Evolutionary conservation across 208 protist genomes (phyloP), one percentile per base, ranked within the genome.

Genomic region (Crithidia acanthocephali): DNA sequence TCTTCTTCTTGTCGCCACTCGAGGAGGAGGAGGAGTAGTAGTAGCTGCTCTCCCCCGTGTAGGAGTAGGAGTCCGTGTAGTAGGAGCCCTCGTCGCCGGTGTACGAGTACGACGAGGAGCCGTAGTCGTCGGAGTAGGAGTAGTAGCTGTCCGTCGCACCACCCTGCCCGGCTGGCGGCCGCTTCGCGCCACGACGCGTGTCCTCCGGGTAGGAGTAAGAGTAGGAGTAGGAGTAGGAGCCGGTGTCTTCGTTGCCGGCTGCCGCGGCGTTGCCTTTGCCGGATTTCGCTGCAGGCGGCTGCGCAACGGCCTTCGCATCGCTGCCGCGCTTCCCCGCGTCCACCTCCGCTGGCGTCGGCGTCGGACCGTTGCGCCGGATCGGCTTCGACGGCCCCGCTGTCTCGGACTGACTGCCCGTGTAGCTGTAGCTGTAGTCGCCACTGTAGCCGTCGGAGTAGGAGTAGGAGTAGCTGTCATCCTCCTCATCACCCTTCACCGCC

Each of bases 401-500:
- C 25, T 51, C 58, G 2, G 42, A 45, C 23, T 51, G 11, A 35
- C 77, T 78, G 37, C 57, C 51, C 11, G 50, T 64, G 45, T 83
- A 78, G 65, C 77, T 85, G 61, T 81, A 73, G 58, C 68, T 68
- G 69, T 77, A 80, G 28, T 28, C 62, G 27, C 37, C 44, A 0
- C 44, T 57, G 40, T 68, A 30, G 20, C 59, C 45, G 10, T 69
- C 45, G 1, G 45, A 62, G 50, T 70, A n/a, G 18, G 69, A 63
- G 64, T 81, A 81, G n/a, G 51, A 58, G 76, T 81, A 77, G 59
- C 63, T 74, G 68, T 81, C 61, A 57, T 53, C 37, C 5, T 60
- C 47, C 16, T 51, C 40, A 20, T 18, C 35, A 22, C n/a, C n/a
- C n/a, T n/a, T n/a, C n/a, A n/a, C n/a, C n/a, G n/a, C n/a, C n/a